These are phyloP conservation scores for Penicillium nucicola DNA, from an alignment of 495 filamentous ascomycete species.

Conservation along the genomic window DNA sequence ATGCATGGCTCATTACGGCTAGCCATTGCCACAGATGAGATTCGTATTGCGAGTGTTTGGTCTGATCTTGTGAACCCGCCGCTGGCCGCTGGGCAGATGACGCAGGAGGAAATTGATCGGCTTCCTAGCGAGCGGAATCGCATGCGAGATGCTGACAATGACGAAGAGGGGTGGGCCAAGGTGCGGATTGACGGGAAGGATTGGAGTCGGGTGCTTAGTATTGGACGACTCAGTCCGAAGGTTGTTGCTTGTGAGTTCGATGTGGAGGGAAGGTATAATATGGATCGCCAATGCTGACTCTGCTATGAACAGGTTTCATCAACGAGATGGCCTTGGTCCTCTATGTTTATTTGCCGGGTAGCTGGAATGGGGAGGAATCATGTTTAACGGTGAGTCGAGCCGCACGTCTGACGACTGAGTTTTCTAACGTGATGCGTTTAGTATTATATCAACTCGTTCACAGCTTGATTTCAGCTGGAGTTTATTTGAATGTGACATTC, in stretches of 20 bases:
- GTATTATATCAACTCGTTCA: constrained; percentile 61
- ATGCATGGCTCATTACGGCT: constrained; percentile 84
- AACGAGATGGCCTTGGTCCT: constrained; percentile 83
- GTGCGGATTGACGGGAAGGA: constrained; percentile 89
- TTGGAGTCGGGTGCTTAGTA: constrained; percentile 85
- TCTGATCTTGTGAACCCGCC: constrained; percentile 77
- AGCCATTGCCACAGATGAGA: constrained; percentile 69
- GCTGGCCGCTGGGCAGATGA: constrained; percentile 69
- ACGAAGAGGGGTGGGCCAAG: constrained; percentile 72
- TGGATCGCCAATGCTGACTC: not conserved
- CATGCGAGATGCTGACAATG: constrained; percentile 54
- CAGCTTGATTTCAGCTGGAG: constrained; percentile 23
- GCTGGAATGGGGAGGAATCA: constrained; percentile 66
- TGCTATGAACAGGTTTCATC: constrained; percentile 48
- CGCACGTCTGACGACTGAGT: not conserved
- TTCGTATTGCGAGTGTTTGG: constrained; percentile 82
- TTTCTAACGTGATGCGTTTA: constrained; percentile 17
- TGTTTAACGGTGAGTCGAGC: constrained; percentile 67
- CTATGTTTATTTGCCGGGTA: constrained; percentile 84
- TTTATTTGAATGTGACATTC: not conserved
- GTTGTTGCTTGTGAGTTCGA: constrained; percentile 77
- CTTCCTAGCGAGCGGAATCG: constrained; percentile 70
- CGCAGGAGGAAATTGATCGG: constrained; percentile 58
- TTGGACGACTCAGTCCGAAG: constrained; percentile 80
- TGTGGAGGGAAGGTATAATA: not conserved